Conservation (phyloP, 306 rosid species). For the Fragaria iinumae region DNA sequence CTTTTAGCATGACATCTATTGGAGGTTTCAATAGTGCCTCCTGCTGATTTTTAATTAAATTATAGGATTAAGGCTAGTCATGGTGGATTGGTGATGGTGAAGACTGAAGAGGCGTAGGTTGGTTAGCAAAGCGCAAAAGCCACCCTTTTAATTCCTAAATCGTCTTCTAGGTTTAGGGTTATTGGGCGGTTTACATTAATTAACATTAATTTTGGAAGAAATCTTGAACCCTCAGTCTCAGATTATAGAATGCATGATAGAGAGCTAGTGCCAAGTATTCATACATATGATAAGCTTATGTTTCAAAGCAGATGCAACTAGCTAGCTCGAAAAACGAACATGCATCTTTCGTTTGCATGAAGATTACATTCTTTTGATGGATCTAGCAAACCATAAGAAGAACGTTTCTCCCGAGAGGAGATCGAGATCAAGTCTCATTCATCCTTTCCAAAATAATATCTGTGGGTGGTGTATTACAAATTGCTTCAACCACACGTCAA, state of each 20-base stretch:
- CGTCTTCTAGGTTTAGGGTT: background rate
- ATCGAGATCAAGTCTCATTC: background rate
- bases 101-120: background rate
- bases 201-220: too few species aligned
- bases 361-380: background rate
- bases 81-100: background rate
- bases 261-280: too few species aligned
- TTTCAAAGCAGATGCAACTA: too few species aligned
- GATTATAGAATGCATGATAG: too few species aligned
- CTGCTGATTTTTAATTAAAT: too few species aligned
- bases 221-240: too few species aligned
- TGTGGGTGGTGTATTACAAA: background rate
- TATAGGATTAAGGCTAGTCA: too few species aligned
- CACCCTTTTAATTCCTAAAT: too few species aligned
- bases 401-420: background rate
- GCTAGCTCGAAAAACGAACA: background rate
- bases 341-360: background rate
- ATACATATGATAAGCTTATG: too few species aligned
- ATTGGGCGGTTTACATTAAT: background rate
- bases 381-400: background rate
- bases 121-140: background rate
- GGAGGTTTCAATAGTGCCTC: too few species aligned
- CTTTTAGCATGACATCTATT: too few species aligned
- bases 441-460: background rate
- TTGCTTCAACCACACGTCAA: background rate